Conservation (phyloP, 2,329 filamentous ascomycete genomes). For the Juglanconis sp. region DNA sequence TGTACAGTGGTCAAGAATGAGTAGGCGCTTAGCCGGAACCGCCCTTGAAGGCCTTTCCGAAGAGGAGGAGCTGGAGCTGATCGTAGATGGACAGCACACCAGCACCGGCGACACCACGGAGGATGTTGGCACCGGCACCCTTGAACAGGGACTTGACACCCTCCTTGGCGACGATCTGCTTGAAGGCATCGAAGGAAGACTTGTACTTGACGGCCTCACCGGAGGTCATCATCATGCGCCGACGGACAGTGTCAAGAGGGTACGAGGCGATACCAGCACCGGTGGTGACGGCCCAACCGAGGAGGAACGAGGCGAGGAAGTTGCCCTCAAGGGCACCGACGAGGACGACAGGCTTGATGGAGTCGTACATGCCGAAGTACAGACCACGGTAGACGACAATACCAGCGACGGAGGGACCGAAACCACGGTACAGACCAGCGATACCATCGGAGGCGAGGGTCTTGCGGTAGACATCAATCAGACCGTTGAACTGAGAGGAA, state of each 20-base stretch:
- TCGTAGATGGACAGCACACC: slow-evolving; percentile 99
- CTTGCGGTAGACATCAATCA: slow-evolving; percentile 99
- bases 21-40: slow-evolving; percentile 40
- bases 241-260: slow-evolving; percentile 99
- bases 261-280: slow-evolving; percentile 99
- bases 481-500: slow-evolving; percentile 99
- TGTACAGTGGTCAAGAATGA: slow-evolving; percentile 44
- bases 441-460: slow-evolving; percentile 98
- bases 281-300: slow-evolving; percentile 99
- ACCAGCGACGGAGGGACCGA: slow-evolving; percentile 98
- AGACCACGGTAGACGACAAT: slow-evolving; percentile 99
- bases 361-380: slow-evolving; percentile 99
- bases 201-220: slow-evolving; percentile 99
- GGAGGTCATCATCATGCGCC: slow-evolving; percentile 99
- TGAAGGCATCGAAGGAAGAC: slow-evolving; percentile 89
- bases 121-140: slow-evolving; percentile 99
- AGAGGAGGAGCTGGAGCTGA: slow-evolving; percentile 97
- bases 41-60: slow-evolving; percentile 98
- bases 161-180: slow-evolving; percentile 96
- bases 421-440: slow-evolving; percentile 99
- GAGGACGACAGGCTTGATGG: slow-evolving; percentile 97
- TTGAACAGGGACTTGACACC: slow-evolving; percentile 99
- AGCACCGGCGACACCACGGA: slow-evolving; percentile 99
- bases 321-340: slow-evolving; percentile 88
- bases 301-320: slow-evolving; percentile 98